These are phyloP conservation scores for Backusella circina DNA, from an alignment of 192 early-diverging fungal species.

Conservation along the genomic window DNA sequence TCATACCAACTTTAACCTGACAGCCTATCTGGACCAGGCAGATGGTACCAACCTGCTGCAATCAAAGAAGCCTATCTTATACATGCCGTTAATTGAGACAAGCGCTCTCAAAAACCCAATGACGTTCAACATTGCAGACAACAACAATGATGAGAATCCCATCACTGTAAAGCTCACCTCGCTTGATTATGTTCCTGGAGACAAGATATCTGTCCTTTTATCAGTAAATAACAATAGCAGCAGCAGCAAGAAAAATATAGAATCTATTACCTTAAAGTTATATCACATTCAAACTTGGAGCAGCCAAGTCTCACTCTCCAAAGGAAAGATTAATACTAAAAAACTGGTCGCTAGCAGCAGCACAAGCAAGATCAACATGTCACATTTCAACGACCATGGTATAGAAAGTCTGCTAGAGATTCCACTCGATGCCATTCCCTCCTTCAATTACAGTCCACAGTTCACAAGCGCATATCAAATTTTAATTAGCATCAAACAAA, in stretches of 20 bases:
- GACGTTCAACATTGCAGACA: not conserved
- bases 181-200: conserved; percentile 5
- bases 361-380: not conserved
- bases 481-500: not conserved
- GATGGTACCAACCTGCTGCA: not conserved
- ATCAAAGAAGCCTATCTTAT: not conserved
- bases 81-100: conserved; percentile 3
- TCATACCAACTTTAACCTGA: not conserved
- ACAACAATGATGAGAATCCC: not conserved
- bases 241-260: not conserved
- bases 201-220: not conserved
- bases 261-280: not conserved
- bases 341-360: not conserved
- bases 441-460: not conserved
- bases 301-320: not conserved
- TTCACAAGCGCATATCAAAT: not conserved
- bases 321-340: not conserved
- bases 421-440: not conserved
- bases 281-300: not conserved
- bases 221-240: not conserved
- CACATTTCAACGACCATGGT: not conserved
- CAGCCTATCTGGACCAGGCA: not conserved
- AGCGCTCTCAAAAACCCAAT: not conserved
- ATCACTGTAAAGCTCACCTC: not conserved
- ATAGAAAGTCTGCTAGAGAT: not conserved